These are phyloP conservation scores for Aspergillus pseudoterreus DNA, from an alignment of 2,329 filamentous ascomycete genomes.

Conservation along the genomic window DNA sequence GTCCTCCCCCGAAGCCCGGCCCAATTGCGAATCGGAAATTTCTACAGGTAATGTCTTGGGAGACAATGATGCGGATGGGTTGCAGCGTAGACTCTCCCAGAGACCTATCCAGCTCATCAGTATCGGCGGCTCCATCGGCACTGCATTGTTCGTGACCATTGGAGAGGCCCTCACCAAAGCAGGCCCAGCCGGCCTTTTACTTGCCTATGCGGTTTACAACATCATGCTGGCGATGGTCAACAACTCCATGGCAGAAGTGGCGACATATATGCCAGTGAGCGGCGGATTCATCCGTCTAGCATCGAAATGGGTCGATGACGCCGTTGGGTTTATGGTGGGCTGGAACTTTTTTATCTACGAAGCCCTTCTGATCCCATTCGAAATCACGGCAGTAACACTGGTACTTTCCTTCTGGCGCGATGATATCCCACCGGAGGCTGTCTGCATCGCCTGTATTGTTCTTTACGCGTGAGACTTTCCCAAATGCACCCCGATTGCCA, in stretches of 20 bases:
- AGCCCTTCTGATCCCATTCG: slow-evolving; percentile 37
- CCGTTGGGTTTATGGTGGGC: slow-evolving; percentile 42
- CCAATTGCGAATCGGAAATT: neutral
- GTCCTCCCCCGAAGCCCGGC: neutral
- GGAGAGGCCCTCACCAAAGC: slow-evolving; percentile 35
- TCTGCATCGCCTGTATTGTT: slow-evolving; percentile 26
- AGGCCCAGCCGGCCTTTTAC: slow-evolving; percentile 36
- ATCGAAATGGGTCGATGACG: slow-evolving; percentile 45
- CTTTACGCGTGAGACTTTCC: slow-evolving; percentile 22
- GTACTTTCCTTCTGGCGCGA: slow-evolving; percentile 41
- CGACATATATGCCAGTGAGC: slow-evolving; percentile 40
- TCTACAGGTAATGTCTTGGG: neutral
- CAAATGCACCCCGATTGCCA: neutral
- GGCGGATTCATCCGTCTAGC: slow-evolving; percentile 41
- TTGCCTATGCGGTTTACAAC: slow-evolving; percentile 32
- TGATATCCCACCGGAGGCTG: slow-evolving; percentile 35
- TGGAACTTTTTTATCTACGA: slow-evolving; percentile 50
- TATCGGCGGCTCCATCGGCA: slow-evolving; percentile 41
- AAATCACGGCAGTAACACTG: slow-evolving; percentile 41
- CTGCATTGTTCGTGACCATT: slow-evolving; percentile 38
- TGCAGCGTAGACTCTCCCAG: slow-evolving; percentile 14
- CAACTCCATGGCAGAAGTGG: slow-evolving; percentile 45
- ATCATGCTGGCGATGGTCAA: slow-evolving; percentile 34
- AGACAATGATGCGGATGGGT: neutral
- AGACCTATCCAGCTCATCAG: slow-evolving; percentile 28